Evolutionary conservation across 2,329 filamentous ascomycete genomes (phyloP), one percentile per base, ranked within the genome.

Genomic region (Trichoderma lentiforme): DNA sequence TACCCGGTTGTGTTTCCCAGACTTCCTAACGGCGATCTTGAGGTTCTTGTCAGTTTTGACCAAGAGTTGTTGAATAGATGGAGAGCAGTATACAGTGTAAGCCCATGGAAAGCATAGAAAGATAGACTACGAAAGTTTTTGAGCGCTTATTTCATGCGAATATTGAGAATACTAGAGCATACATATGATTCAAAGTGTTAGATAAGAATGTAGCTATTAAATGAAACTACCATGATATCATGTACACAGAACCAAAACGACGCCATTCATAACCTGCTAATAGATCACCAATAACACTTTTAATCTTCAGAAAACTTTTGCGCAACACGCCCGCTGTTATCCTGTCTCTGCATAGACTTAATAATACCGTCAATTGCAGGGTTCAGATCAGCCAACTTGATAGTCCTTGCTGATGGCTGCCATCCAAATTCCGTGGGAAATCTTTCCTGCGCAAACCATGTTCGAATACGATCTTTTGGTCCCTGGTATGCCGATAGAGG

Each of bases 371-470:
- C 26, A 21, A 71, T 61, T 8, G 62, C 70, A 14, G 70, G 70
- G 2, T 68, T 32, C 56, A 72, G 9, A 24, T 73, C 72, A 14
- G 67, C 39, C 32, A 72, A 6, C n/a, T 39, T 53, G 21, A 73
- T 67, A 4, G 18, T 36, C 30, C 72, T 70, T 58, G 63, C 64
- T 5, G 74, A 72, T 6, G 60, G 73, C 70, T 34, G 65, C 73
- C 74, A 74, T n/a, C 73, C 74, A 14, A 73, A 64, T 62, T 75
- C 73, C 4, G 57, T 43, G 1, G 74, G 74, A 53, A 74, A 67
- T 12, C 71, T 60, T 56, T 74, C 74, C 21, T 74, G 58, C 4
- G 30, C 62, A 24, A 74, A 56, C 74, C 74, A 74, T 4, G 56
- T n/a, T 36, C 61, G 34, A 11, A 74, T 57, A 51, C 73, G 71